Conservation (phyloP, 2,329 filamentous ascomycete genomes). For the Eutypella sp. region DNA sequence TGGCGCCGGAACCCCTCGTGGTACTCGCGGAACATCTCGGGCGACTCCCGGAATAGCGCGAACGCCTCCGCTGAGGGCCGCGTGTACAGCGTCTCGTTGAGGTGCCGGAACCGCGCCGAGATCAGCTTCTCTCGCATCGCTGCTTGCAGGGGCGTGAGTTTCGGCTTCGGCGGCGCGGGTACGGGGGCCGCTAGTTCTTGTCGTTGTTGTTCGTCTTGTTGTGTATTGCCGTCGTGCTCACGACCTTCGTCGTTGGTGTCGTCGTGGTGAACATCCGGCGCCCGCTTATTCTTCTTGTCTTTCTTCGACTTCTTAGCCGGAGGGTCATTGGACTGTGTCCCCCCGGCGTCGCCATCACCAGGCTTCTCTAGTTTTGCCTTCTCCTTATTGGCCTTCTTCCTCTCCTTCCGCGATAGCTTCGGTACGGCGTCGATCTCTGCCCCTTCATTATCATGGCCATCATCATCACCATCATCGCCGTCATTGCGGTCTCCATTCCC, state of each 20-base stretch:
- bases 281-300: constrained; percentile 27
- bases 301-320: constrained; percentile 15
- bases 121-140: constrained; percentile 94
- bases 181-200: constrained; percentile 19
- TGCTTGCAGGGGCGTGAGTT: constrained; percentile 86
- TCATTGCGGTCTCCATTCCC: constrained; percentile 16
- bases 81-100: constrained; percentile 96
- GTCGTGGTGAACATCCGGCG: constrained; percentile 8
- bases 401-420: constrained; percentile 15
- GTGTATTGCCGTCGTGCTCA: constrained; percentile 6
- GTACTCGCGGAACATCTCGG: constrained; percentile 94
- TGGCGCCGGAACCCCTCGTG: constrained; percentile 95
- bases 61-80: constrained; percentile 81
- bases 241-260: constrained; percentile 16
- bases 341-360: constrained; percentile 1
- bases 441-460: constrained; percentile 17
- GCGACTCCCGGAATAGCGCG: constrained; percentile 73
- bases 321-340: constrained; percentile 3
- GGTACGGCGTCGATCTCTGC: constrained; percentile 12
- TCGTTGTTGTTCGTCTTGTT: constrained; percentile 6
- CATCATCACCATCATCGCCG: constrained; percentile 11
- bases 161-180: constrained; percentile 41
- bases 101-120: constrained; percentile 91
- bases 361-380: constrained; percentile 12
- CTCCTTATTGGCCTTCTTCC: constrained; percentile 23